phyloP scores from a whole-genome alignment of 2,329 filamentous ascomycete genomes.

The Clonostachys byssicola region DNA sequence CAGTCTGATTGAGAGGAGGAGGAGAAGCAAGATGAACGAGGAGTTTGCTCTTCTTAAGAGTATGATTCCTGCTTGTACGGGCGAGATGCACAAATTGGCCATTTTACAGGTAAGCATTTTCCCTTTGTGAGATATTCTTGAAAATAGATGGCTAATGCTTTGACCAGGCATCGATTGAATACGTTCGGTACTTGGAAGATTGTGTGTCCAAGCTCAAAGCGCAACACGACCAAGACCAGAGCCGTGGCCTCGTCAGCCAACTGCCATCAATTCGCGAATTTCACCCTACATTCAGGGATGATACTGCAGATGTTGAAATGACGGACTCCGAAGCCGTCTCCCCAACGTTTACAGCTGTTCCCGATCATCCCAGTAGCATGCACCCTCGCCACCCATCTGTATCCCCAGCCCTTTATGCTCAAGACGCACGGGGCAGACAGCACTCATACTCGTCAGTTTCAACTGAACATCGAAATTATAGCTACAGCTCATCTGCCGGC shows the following conservation, averaged over 20 bases:
- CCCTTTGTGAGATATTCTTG: neutral
- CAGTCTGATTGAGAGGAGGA: constrained; percentile 84
- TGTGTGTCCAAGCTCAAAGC: constrained; percentile 79
- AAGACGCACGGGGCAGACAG: constrained; percentile 39
- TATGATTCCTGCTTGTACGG: constrained; percentile 94
- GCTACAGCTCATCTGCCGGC: constrained; percentile 40
- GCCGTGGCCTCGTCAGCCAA: constrained; percentile 16
- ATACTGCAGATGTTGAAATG: constrained; percentile 56
- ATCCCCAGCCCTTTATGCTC: constrained; percentile 46
- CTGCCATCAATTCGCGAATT: constrained; percentile 31
- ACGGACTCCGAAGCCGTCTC: constrained; percentile 45
- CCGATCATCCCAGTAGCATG: constrained; percentile 6
- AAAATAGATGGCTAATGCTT: neutral
- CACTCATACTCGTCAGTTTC: constrained; percentile 51
- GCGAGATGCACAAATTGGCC: constrained; percentile 96
- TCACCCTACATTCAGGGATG: constrained; percentile 27
- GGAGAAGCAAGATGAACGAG: constrained; percentile 97
- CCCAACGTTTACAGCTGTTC: constrained; percentile 32
- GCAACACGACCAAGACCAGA: constrained; percentile 29
- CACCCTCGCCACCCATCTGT: constrained; percentile 38
- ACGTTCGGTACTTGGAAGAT: constrained; percentile 88
- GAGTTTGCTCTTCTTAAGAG: constrained; percentile 91
- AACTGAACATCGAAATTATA: constrained; percentile 45
- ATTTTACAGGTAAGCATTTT: constrained; percentile 72
- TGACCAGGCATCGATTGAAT: constrained; percentile 85